Evolutionary conservation across 2,329 filamentous ascomycete genomes (phyloP), one percentile per base, ranked within the genome.

Genomic region (Pseudogymnoascus destructans): DNA sequence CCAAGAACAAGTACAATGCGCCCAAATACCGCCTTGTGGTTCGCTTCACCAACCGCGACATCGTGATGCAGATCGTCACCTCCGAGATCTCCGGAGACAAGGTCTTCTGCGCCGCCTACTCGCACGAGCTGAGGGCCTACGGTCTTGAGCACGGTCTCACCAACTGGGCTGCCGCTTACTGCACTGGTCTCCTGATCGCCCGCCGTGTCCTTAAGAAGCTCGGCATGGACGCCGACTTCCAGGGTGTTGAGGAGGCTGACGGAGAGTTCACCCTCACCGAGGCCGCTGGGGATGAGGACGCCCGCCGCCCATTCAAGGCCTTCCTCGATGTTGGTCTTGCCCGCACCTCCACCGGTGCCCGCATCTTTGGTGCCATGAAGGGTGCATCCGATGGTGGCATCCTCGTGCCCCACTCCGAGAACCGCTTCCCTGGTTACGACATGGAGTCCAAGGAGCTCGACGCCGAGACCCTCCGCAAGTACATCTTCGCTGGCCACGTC

Each of bases 1-100:
- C 93, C 80, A 98, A 97, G 89, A 98, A 98, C 89, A 98, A 98
- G 87, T 98, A 97, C 87, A 95, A 95, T 80, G 87, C 93, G 65
- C 93, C 93, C 78, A 98, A 98, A 85, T 97, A 98, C 87, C 89
- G 93, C 73, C 87, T 98, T 73, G 93, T 98, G 68, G 89, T 98
- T 74, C 93, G 93, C 76, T 95, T 95, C 87, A 95, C 89, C 82
- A 95, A 97, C 87, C 89, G 90, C 78, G 92, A 98, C 83, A 95
- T 97, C 81, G 87, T 97, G 79, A 85, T 84, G 79, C 93, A 98
- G 82, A 93, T 98, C 75, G 84, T 98, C 75, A 87, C 82, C 73
- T 95, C 93, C 62, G 93, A 98, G 82, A 87, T 98, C 79, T 84
- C 81, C 67, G 93, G 93, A 72, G 93, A 98, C 86, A 97, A 97